Conservation (phyloP, 1,284 basidiomycete species). For the Rhodotorula sp. region DNA sequence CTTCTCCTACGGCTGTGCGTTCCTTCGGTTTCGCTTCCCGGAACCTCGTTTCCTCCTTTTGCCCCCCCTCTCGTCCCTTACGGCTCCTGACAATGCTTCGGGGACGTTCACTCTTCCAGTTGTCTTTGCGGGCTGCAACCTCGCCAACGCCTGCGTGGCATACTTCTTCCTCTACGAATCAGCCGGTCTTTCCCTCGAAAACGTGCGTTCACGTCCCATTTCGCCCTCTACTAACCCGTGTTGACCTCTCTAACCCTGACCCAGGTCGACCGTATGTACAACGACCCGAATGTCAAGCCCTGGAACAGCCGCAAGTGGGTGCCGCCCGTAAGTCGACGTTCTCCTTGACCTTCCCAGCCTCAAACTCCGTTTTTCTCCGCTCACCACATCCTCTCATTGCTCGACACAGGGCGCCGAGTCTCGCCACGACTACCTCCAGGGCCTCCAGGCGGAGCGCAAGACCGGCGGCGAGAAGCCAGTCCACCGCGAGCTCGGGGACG, state of each 20-base stretch:
- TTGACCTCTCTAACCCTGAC: not conserved
- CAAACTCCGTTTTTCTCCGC: not conserved
- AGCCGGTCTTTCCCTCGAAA: constrained; percentile 64
- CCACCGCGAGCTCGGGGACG: constrained; percentile 38
- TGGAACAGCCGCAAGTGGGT: constrained; percentile 60
- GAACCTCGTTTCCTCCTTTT: not conserved
- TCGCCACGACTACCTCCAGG: constrained; percentile 31
- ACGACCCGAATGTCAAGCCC: constrained; percentile 63
- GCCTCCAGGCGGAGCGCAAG: constrained; percentile 34
- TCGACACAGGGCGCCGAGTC: constrained; percentile 5
- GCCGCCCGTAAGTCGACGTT: constrained; percentile 36
- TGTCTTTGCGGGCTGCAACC: constrained; percentile 61
- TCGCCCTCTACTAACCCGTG: no score
- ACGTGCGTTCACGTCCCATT: not conserved
- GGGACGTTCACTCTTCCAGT: constrained; percentile 62
- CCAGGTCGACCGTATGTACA: constrained; percentile 71
- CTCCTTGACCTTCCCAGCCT: not conserved
- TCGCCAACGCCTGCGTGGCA: constrained; percentile 63
- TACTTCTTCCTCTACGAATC: constrained; percentile 74
- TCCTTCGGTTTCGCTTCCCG: not conserved
- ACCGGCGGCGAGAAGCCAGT: constrained; percentile 19
- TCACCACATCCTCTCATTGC: not conserved
- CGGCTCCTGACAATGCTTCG: no score
- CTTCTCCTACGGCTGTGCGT: constrained; percentile 8
- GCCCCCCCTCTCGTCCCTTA: not conserved